Evolutionary conservation across 305 asterid genomes (phyloP).

Genomic region (Solanum aculeatissimum): DNA sequence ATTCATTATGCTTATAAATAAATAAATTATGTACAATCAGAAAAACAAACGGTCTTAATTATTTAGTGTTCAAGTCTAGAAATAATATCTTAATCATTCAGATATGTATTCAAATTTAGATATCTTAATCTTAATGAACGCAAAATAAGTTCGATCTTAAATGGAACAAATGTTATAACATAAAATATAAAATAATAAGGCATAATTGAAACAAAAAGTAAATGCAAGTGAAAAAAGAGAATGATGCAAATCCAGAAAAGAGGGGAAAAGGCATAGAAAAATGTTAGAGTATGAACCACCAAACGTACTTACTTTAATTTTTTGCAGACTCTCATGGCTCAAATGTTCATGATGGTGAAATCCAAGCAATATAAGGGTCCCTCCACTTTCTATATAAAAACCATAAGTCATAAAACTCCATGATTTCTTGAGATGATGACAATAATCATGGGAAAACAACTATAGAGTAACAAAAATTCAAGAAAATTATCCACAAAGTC

Average conservation of each 20-base stretch:
- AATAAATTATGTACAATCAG: neutral
- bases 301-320: neutral
- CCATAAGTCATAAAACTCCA: neutral
- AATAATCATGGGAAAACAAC: neutral
- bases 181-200: neutral
- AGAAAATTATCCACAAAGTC: neutral
- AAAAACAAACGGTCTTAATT: neutral
- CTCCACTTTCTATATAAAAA: neutral
- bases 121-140: neutral
- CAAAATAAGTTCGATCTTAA: neutral
- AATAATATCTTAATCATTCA: neutral
- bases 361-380: neutral
- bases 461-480: neutral
- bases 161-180: neutral
- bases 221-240: neutral
- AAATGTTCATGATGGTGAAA: neutral
- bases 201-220: neutral
- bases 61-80: neutral
- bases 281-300: neutral
- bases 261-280: neutral
- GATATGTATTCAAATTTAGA: neutral
- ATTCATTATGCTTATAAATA: too few species aligned
- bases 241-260: neutral
- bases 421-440: neutral
- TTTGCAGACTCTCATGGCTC: conserved; percentile 1